Base-by-base conservation (phyloP, 2,329 filamentous ascomycete genomes). In the Hirsutella rhossiliensis region DNA sequence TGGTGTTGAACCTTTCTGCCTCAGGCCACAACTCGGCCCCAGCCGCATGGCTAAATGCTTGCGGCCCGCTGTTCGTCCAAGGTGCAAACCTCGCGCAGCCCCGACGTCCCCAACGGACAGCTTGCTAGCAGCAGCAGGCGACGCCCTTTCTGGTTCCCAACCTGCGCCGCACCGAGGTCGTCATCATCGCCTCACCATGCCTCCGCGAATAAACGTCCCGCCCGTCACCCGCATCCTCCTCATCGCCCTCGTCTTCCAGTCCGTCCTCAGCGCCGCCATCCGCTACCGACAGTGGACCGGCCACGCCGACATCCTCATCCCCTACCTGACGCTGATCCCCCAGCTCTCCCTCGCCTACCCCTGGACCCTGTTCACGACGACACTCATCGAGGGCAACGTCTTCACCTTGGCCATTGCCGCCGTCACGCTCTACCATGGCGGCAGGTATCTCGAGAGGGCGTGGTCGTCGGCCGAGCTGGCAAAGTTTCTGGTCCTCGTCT, bases 381-480 rank as follows among this genome's bases (percentile, higher is more conserved):
- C 88, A 0, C 75, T 96, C 45, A 87, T 96, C 41, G 92, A 98
- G 68, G 84, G 87, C 64, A 97, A 97, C 62, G 72, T 97, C 54
- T 84, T 95, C 57, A 94, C 87, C 11, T 72, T 96, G 38, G 66
- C 78, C 23, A 78, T 94, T 45, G 87, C 87, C 40, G 81, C 75
- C 27, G 69, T 82, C 38, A 89, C 89, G 1, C 66, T 97, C 43
- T 94, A 89, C 63, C 87, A 95, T 67, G 90, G 90, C 44, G 92
- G 92, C 11, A 80, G 88, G 55, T 98, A 98, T 63, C 77, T 98
- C 19, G 92, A 98, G 73, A 76, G 92, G 57, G 90, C 92, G 30
- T 98, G 90, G 92, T 89, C 88, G 29, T 90, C 87, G 23, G 78
- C 76, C 45, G 90, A 97, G 63, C 87, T 96, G 61, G 87, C 80